phyloP scores from a whole-genome alignment of 345 rosid species.

The Kernera saxatilis region DNA sequence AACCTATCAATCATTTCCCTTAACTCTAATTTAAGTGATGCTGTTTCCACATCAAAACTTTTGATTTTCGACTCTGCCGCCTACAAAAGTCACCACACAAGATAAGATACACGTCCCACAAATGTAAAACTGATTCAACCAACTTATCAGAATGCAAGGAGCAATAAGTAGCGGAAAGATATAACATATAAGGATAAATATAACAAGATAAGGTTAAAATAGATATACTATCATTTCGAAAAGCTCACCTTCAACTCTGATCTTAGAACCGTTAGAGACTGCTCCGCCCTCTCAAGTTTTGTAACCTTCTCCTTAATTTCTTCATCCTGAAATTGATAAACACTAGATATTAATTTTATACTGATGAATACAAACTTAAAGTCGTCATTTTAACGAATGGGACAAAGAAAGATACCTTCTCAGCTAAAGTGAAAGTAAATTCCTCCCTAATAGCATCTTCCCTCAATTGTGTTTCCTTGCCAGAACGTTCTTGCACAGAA shows the following conservation, averaged over 20 bases:
- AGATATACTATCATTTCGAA: background rate
- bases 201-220: background rate
- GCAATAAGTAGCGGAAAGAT: background rate
- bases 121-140: background rate
- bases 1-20: slow-evolving; percentile 57
- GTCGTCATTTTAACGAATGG: background rate
- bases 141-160: background rate
- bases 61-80: slow-evolving; percentile 80
- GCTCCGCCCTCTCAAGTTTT: slow-evolving; percentile 77
- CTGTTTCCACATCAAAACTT: slow-evolving; percentile 68
- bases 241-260: slow-evolving; percentile 76
- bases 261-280: slow-evolving; percentile 68
- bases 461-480: slow-evolving; percentile 73
- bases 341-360: background rate
- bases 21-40: slow-evolving; percentile 52
- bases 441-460: slow-evolving; percentile 87
- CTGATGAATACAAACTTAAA: background rate
- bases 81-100: slow-evolving; percentile 40
- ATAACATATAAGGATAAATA: background rate
- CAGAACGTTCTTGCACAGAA: slow-evolving; percentile 65
- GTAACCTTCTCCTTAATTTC: slow-evolving; percentile 64
- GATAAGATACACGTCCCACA: slow-evolving; percentile 7
- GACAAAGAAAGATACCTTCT: slow-evolving; percentile 48
- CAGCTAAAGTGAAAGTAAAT: slow-evolving; percentile 50
- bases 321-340: slow-evolving; percentile 57